Base-by-base conservation (phyloP, 148 eudicot genomes). In the Rhododendron vialii region DNA sequence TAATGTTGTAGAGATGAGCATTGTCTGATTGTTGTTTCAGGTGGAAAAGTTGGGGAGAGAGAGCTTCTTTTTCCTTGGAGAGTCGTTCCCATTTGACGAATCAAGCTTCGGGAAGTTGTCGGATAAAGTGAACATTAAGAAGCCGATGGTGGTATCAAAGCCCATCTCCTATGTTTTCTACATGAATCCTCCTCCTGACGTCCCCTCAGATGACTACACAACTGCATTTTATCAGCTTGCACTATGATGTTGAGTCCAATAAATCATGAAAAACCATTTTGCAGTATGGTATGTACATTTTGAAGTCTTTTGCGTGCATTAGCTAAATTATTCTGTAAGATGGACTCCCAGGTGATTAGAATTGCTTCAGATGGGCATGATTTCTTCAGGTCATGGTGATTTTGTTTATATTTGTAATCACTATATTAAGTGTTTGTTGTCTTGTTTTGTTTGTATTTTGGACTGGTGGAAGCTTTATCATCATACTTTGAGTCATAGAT, bases 31-130 rank as follows among this genome's bases (percentile, higher is more conserved):
- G 80, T 71, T 88, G 74, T 84, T 59, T 80, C 94, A 97, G 99
- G 95, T 92, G 86, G 99, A 95, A 88, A 97, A 90, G 88, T 57
- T 94, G 93, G 98, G 88, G 2, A 89, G 92, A 71, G 98, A 95
- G 14, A 89, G 96, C 90, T 93, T 92, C 93, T 95, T 97, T 88
- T 90, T 91, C 86, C 93, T 95, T 2, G 90, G 59, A 41, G 92
- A 91, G 83, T 97, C 99, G 15, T 94, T 93, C 85, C 93, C 90
- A 13, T 95, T 88, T 59, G 95, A 93, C 74, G 99, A 97, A 85
- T 79, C 88, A 63, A 93, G 89, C 93, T 93, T 97, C 33, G 99
- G 99, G 82, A 61, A 50, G 81, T 81, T 93, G 78, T 84, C 78
- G 3, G 98, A 95, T 88, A 84, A 81, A 35, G 28, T 92, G 75